Conservation (phyloP, 352 stramenopile species). For the Phytophthora sp. region DNA sequence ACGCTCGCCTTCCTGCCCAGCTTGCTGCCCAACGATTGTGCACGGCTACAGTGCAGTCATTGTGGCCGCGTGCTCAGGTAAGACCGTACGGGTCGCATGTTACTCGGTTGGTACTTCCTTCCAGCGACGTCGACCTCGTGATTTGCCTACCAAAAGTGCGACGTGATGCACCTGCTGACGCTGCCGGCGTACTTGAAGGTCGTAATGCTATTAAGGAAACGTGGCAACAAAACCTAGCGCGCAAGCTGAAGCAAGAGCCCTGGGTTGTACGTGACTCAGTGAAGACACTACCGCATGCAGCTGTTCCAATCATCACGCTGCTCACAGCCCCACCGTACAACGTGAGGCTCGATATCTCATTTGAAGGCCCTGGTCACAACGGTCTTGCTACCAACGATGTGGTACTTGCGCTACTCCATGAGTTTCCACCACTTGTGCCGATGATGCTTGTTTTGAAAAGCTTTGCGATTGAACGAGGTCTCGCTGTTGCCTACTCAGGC, state of each 20-base stretch:
- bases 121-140: slow-evolving; percentile 97
- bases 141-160: slow-evolving; percentile 98
- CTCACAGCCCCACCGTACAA: slow-evolving; percentile 79
- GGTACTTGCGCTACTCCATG: slow-evolving; percentile 91
- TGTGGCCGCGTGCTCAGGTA: slow-evolving; percentile 96
- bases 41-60: slow-evolving; percentile 81
- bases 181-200: slow-evolving; percentile 96
- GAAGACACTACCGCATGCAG: slow-evolving; percentile 96
- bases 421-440: slow-evolving; percentile 94
- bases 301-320: slow-evolving; percentile 98
- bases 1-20: slow-evolving; percentile 69
- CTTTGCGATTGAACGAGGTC: slow-evolving; percentile 91
- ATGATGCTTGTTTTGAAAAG: slow-evolving; percentile 98
- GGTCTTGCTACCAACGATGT: slow-evolving; percentile 95
- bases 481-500: slow-evolving; percentile 96
- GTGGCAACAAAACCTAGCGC: slow-evolving; percentile 96
- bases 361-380: slow-evolving; percentile 96
- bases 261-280: slow-evolving; percentile 95
- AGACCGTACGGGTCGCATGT: slow-evolving; percentile 98
- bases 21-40: slow-evolving; percentile 80
- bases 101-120: slow-evolving; percentile 94
- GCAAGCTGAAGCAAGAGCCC: slow-evolving; percentile 93
- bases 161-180: slow-evolving; percentile 93
- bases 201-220: slow-evolving; percentile 99
- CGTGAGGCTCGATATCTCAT: slow-evolving; percentile 95